Percentiles rank a stretch among this genome's conserved stretches.
These are phyloP conservation scores for Saitozyma podzolica DNA, from an alignment of 768 basidiomycete genomes.

Conservation along the genomic window DNA sequence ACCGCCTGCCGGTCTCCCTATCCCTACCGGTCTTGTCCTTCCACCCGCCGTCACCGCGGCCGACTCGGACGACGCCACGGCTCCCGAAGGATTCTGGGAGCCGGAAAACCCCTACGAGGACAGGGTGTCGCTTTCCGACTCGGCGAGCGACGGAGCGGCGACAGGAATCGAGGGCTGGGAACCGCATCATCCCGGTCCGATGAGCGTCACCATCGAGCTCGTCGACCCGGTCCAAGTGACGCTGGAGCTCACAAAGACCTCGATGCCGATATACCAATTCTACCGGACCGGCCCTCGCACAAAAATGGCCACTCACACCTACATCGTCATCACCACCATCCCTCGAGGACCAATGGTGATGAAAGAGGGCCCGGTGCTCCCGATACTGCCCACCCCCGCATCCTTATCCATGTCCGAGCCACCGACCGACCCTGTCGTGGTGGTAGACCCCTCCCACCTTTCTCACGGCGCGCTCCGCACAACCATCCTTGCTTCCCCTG, in stretches of 20 bases:
- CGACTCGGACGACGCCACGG: neutral
- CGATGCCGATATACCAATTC: slow-evolving; percentile 24
- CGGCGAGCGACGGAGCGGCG: slow-evolving; percentile 13
- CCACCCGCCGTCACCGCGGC: too few species aligned
- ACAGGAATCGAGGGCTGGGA: slow-evolving; percentile 20
- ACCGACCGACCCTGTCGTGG: neutral
- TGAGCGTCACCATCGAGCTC: slow-evolving; percentile 29
- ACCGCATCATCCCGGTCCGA: slow-evolving; percentile 10
- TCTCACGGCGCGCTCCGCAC: neutral
- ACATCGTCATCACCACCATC: slow-evolving; percentile 39
- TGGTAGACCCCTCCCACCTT: neutral
- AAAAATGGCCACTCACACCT: slow-evolving; percentile 28
- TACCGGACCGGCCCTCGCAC: slow-evolving; percentile 1
- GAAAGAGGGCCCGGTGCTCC: neutral
- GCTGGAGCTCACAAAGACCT: slow-evolving; percentile 39
- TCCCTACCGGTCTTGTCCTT: too few species aligned
- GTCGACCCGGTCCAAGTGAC: slow-evolving; percentile 21
- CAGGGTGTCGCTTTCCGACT: slow-evolving; percentile 22
- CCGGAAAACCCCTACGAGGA: slow-evolving; percentile 38
- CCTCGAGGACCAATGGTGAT: slow-evolving; percentile 11
- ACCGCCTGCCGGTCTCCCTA: neutral
- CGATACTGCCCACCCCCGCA: neutral
- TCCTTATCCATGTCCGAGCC: neutral
- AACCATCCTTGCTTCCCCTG: neutral
- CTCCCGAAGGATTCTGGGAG: slow-evolving; percentile 41